Conservation (phyloP, 179 eudicot species). For the Actinidia arguta region DNA sequence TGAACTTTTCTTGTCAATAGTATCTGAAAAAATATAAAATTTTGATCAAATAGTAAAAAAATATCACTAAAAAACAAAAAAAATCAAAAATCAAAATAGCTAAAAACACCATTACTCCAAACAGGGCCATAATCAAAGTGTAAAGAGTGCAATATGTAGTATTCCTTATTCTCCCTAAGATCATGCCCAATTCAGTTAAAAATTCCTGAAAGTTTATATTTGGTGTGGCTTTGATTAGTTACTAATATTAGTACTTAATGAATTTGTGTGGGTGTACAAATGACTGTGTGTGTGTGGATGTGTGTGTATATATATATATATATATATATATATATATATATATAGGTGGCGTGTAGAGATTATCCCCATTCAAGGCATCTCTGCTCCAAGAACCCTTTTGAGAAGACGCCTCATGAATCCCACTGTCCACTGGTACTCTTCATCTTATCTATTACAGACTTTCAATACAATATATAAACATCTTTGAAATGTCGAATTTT, state of each 20-base stretch:
- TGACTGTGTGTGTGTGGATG: neutral
- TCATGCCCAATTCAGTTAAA: neutral
- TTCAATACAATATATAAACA: too few relatives aligned
- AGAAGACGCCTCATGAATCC: constrained; percentile 40
- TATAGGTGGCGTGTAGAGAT: constrained; percentile 55
- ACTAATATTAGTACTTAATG: neutral
- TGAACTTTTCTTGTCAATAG: too few relatives aligned
- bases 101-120: too few relatives aligned
- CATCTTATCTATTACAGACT: neutral
- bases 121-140: too few relatives aligned
- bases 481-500: neutral
- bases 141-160: neutral
- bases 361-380: constrained; percentile 54
- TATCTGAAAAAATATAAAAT: too few relatives aligned
- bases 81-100: too few relatives aligned
- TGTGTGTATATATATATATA: too few relatives aligned
- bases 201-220: neutral
- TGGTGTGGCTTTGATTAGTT: neutral
- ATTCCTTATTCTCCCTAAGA: neutral
- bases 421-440: constrained; percentile 43
- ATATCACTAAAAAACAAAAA: too few relatives aligned
- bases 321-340: neutral
- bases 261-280: too few relatives aligned
- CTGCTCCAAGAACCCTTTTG: constrained; percentile 42
- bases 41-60: too few relatives aligned